Base-by-base conservation (phyloP, 257 asterid genomes). In the Mentha longifolia region DNA sequence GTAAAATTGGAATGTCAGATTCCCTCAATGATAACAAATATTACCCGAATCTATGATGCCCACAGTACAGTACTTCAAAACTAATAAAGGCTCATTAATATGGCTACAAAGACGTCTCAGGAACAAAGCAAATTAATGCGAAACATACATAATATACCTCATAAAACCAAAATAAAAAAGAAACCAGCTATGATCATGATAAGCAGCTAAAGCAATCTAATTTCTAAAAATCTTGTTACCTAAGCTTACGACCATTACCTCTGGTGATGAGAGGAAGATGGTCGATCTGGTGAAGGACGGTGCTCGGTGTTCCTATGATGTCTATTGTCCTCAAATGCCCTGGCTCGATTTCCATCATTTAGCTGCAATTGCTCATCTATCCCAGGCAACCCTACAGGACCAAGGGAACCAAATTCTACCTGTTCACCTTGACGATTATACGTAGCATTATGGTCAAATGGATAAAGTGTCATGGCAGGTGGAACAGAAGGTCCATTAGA, bases 331-430 rank as follows among this genome's bases (percentile, higher is more conserved):
- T 86, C 90, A 31, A 77, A 83, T 55, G 81, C 76, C 81, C 88
- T 67, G 37, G 76, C 66, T 71, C 82, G 88, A 65, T 69, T 73
- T 70, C 87, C 95, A 55, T 85, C 96, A 67, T 85, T 77, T 67
- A 79, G 68, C 78, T 83, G 96, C 14, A 82, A 73, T 68, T 83
- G 95, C 71, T 88, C 98, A 68, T 78, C 90, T 30, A 67, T 42
- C 50, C 87, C 90, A 22, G 89, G 79, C 65, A 86, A 85, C 67
- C 88, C 96, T 45, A 82, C 81, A 10, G 90, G 90, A 68, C 92
- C 90, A 30, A 94, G 71, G 46, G 99, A 84, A 63, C 97, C 97
- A 76, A 94, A 91, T 82, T 94, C 99, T 30, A 87, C 90, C 77
- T 82, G 97, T 64, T 94, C 99, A 64, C 83, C 81, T 62, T 79